These are phyloP conservation scores for Colletotrichum spinosum DNA, from an alignment of 2,329 filamentous ascomycete genomes.

Conservation along the genomic window DNA sequence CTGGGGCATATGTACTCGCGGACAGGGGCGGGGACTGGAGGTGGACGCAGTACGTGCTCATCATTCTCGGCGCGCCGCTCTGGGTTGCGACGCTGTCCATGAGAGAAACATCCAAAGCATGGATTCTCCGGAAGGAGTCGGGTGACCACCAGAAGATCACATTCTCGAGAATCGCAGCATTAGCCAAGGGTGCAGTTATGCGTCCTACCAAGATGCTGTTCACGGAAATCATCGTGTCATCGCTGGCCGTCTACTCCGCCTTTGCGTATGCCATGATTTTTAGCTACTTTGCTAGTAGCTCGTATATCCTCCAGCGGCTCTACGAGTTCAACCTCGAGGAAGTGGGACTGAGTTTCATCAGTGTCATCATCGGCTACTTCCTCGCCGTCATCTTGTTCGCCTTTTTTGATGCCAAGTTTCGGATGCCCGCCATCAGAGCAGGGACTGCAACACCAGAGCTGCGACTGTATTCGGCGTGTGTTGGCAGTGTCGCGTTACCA, in stretches of 20 bases:
- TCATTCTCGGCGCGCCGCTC: slow-evolving; percentile 36
- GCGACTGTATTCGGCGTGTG: slow-evolving; percentile 38
- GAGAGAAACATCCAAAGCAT: slow-evolving; percentile 33
- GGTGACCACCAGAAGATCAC: slow-evolving; percentile 17
- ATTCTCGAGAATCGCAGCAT: background rate
- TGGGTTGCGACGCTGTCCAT: slow-evolving; percentile 16
- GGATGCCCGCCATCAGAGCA: slow-evolving; percentile 2
- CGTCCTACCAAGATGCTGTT: slow-evolving; percentile 38
- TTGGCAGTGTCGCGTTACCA: slow-evolving; percentile 37
- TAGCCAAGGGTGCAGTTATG: slow-evolving; percentile 18
- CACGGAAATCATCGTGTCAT: slow-evolving; percentile 71
- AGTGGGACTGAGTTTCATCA: slow-evolving; percentile 37
- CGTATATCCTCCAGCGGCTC: slow-evolving; percentile 32
- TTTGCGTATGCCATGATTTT: slow-evolving; percentile 62
- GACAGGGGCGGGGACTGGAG: slow-evolving; percentile 37
- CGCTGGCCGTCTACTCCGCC: slow-evolving; percentile 74
- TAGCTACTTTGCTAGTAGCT: slow-evolving; percentile 60
- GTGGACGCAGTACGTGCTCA: slow-evolving; percentile 41
- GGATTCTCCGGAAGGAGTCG: slow-evolving; percentile 28
- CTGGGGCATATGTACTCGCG: slow-evolving; percentile 60
- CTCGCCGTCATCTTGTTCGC: slow-evolving; percentile 26
- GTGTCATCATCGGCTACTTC: slow-evolving; percentile 36
- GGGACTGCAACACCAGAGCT: slow-evolving; percentile 34
- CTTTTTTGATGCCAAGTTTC: slow-evolving; percentile 33
- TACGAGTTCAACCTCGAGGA: slow-evolving; percentile 36